Base-by-base conservation (phyloP, 2,329 filamentous ascomycete genomes). In the Colletotrichum eleusines region DNA sequence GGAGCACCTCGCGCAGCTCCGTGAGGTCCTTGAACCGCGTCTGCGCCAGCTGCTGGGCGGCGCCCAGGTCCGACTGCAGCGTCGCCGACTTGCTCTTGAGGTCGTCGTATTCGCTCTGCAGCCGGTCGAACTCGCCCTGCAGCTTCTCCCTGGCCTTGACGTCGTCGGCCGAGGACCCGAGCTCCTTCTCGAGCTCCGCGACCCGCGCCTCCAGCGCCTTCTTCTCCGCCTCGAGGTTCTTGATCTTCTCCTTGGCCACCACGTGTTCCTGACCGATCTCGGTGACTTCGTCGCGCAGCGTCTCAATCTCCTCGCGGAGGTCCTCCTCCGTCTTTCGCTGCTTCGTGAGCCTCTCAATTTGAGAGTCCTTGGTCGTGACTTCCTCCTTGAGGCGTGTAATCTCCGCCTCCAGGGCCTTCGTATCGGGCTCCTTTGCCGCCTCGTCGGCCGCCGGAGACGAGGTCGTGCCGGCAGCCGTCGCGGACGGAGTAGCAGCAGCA, bases 1-100 rank as follows among this genome's bases (percentile, higher is more conserved):
- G 91, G 38, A 98, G 81, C 2, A 95, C 85, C 72, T 95, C 92
- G 26, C 91, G 88, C 55, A 97, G 84, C 35, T 97, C 93, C 0
- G 91, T 91, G 1, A 98, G 84, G 71, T 98, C 95, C 79, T 94
- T 97, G 84, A 94, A 98, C 38, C 96, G 88, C 20, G 89, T 92
- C 72, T 97, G 91, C 0, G 96, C 94, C 16, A 98, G 87, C 80
- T 97, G 90, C 78, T 98, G 91, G 0, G 95, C 92, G 2, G 94
- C 94, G 2, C 90, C 92, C 3, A 98, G 86, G 77, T 99, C 95
- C 0, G 92, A 93, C 77, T 97, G 91, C 23, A 98, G 80, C 0
- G 88, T 87, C 2, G 89, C 84, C 0, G 91, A 89, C 79, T 91
- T 94, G 26, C 86, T 81, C 80, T 92, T 94, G 44, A 97, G 84